Conservation (phyloP, 345 rosid genomes). For the Camelina hispida region DNA sequence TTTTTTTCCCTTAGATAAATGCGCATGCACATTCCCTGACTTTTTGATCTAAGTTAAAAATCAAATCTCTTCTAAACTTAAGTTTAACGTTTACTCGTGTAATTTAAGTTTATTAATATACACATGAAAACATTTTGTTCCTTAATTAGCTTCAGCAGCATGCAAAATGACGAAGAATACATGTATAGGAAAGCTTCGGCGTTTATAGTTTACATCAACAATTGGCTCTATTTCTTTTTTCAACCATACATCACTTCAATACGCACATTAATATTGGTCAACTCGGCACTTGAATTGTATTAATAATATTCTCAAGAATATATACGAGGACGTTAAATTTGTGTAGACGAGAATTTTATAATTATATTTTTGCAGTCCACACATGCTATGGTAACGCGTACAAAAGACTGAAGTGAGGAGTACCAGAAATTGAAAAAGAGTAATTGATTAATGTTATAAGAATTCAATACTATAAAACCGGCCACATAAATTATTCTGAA, state of each 20-base stretch:
- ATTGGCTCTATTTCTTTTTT: neutral
- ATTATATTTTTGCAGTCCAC: slow-evolving; percentile 17
- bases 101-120: neutral
- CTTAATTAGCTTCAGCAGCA: neutral
- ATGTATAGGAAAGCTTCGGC: too few relatives aligned
- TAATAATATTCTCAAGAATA: slow-evolving; percentile 1
- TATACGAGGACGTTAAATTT: slow-evolving; percentile 17
- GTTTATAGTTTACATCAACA: neutral
- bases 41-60: neutral
- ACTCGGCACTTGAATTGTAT: slow-evolving; percentile 2
- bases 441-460: neutral
- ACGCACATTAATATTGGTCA: neutral
- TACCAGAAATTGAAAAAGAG: neutral
- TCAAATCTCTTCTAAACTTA: neutral
- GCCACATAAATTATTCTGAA: slow-evolving; percentile 31
- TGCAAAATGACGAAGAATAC: neutral
- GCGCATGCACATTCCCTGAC: neutral
- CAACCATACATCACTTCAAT: neutral
- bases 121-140: too few relatives aligned
- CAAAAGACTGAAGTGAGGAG: slow-evolving; percentile 36
- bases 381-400: slow-evolving; percentile 40
- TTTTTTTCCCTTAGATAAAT: neutral
- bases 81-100: neutral
- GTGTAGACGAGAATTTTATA: neutral
- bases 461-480: slow-evolving; percentile 18